phyloP scores from a whole-genome alignment of 2,329 filamentous ascomycete genomes.

The Fulvia fulva region DNA sequence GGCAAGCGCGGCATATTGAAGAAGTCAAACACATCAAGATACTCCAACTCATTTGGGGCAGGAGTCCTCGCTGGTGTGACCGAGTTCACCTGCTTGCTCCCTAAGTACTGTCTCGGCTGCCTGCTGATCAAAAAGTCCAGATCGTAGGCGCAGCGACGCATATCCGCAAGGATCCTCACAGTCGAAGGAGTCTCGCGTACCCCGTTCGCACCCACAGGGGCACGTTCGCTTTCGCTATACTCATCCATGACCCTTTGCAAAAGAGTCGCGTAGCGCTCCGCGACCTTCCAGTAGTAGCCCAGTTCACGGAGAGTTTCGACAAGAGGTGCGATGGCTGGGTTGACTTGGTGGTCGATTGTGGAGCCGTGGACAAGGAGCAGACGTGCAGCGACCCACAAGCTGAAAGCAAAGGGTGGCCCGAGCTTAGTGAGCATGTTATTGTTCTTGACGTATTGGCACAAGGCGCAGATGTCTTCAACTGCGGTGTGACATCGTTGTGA shows the following conservation, averaged over 20 bases:
- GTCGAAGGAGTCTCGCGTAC: slow-evolving; percentile 75
- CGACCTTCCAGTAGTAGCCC: slow-evolving; percentile 81
- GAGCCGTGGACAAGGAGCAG: slow-evolving; percentile 85
- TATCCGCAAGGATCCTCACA: slow-evolving; percentile 83
- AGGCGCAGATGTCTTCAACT: slow-evolving; percentile 74
- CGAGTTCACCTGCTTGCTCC: slow-evolving; percentile 16
- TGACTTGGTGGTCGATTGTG: slow-evolving; percentile 79
- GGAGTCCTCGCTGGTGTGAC: slow-evolving; percentile 46
- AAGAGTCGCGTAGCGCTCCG: slow-evolving; percentile 73
- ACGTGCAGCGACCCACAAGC: slow-evolving; percentile 85
- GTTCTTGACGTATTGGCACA: slow-evolving; percentile 73
- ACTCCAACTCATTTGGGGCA: slow-evolving; percentile 78
- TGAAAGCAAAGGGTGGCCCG: slow-evolving; percentile 87
- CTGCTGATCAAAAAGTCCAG: slow-evolving; percentile 84
- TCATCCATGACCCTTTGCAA: slow-evolving; percentile 82
- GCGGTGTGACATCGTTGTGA: slow-evolving; percentile 78
- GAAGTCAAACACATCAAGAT: slow-evolving; percentile 89
- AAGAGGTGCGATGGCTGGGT: slow-evolving; percentile 73
- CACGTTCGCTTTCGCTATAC: slow-evolving; percentile 70
- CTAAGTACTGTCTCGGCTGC: slow-evolving; percentile 58
- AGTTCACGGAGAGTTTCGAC: slow-evolving; percentile 77
- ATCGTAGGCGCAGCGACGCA: slow-evolving; percentile 86
- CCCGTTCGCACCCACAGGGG: slow-evolving; percentile 53
- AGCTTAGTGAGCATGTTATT: slow-evolving; percentile 73
- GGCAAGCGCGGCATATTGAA: slow-evolving; percentile 82